Conservation (phyloP, 1,284 basidiomycete genomes). For the Apiotrichum veenhuisii region DNA sequence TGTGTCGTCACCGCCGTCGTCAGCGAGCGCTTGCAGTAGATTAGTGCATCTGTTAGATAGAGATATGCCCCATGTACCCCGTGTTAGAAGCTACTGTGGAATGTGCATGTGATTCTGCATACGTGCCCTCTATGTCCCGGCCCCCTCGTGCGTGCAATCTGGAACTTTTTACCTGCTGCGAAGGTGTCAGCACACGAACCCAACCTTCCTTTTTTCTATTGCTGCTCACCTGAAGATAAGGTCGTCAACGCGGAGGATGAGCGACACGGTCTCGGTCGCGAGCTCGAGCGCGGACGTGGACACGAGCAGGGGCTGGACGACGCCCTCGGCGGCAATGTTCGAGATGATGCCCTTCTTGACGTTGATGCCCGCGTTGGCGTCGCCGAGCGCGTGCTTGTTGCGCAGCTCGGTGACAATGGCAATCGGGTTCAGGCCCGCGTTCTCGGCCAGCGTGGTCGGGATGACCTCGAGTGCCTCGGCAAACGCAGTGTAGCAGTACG, state of each 20-base stretch:
- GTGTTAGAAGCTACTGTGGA: not conserved
- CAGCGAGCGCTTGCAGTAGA: slow-evolving; percentile 9
- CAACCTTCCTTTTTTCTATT: no score
- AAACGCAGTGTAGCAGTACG: slow-evolving; percentile 98
- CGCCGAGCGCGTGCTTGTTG: slow-evolving; percentile 93
- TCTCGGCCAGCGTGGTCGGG: slow-evolving; percentile 96
- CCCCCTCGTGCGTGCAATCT: not conserved
- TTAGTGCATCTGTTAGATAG: not conserved
- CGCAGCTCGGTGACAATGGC: slow-evolving; percentile 96
- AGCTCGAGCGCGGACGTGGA: slow-evolving; percentile 94
- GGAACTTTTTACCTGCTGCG: no score
- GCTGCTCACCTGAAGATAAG: slow-evolving; percentile 1
- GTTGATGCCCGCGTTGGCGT: slow-evolving; percentile 94
- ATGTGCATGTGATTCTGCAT: not conserved
- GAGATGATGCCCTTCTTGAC: slow-evolving; percentile 95
- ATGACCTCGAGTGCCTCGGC: slow-evolving; percentile 98
- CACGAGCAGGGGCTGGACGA: slow-evolving; percentile 93
- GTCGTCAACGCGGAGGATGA: slow-evolving; percentile 95
- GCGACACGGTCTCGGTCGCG: slow-evolving; percentile 93
- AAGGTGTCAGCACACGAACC: no score
- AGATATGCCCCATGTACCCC: not conserved
- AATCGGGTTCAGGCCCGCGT: slow-evolving; percentile 96
- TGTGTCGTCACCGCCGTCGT: slow-evolving; percentile 45
- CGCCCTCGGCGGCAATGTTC: slow-evolving; percentile 95
- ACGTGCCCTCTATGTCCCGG: not conserved